Conservation (phyloP, 129 eudicot species). For the Pittosporum tobira region DNA sequence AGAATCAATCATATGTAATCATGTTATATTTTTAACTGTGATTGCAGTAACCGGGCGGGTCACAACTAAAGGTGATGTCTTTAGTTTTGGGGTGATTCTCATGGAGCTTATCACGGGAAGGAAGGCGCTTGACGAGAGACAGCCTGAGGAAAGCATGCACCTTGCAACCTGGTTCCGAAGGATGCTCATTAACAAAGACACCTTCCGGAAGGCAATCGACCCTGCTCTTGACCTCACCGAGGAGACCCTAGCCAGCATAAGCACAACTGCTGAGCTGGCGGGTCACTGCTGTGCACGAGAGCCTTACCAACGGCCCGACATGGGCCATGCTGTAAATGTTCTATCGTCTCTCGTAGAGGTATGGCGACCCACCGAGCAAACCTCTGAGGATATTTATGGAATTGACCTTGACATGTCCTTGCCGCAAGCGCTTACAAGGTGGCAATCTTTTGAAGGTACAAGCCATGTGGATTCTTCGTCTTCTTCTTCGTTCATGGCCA, state of each 20-base stretch:
- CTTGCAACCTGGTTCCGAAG: slow-evolving; percentile 51
- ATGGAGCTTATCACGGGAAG: slow-evolving; percentile 51
- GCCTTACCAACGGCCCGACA: slow-evolving; percentile 40
- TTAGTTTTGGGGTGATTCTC: slow-evolving; percentile 47
- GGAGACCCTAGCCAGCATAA: slow-evolving; percentile 33
- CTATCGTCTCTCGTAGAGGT: slow-evolving; percentile 39
- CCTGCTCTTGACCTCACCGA: slow-evolving; percentile 31
- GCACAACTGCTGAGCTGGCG: slow-evolving; percentile 43
- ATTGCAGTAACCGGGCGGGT: slow-evolving; percentile 54
- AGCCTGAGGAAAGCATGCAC: slow-evolving; percentile 38
- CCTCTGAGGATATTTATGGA: slow-evolving; percentile 47
- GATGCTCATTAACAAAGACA: slow-evolving; percentile 36
- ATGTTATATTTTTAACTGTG: background rate
- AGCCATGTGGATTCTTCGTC: too few species aligned
- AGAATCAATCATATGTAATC: background rate
- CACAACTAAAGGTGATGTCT: slow-evolving; percentile 56
- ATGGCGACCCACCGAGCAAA: too few species aligned
- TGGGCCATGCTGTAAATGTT: slow-evolving; percentile 55
- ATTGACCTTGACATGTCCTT: slow-evolving; percentile 78
- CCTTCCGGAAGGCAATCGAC: slow-evolving; percentile 30
- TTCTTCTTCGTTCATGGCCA: too few species aligned
- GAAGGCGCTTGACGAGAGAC: slow-evolving; percentile 34
- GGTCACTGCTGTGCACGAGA: slow-evolving; percentile 50
- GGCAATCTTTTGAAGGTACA: slow-evolving; percentile 97
- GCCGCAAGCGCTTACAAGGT: slow-evolving; percentile 78